These are phyloP conservation scores for Cymodocea nodosa DNA, from an alignment of 116 monocot species.

Conservation along the genomic window DNA sequence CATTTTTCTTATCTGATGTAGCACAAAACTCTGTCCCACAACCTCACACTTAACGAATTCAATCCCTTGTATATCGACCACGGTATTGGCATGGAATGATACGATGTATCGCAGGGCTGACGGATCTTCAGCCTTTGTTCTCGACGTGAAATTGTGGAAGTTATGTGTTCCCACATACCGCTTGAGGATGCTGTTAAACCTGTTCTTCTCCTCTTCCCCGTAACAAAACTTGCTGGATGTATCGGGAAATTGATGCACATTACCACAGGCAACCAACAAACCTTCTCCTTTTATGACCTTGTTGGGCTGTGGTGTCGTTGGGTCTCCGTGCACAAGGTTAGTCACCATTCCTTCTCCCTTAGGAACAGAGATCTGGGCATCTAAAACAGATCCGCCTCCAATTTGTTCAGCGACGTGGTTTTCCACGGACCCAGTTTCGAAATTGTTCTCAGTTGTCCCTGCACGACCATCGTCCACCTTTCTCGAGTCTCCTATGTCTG, in stretches of 20 bases:
- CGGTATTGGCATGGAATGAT: slow-evolving; percentile 63
- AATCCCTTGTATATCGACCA: slow-evolving; percentile 54
- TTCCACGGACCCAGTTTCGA: too few relatives aligned
- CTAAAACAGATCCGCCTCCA: too few relatives aligned
- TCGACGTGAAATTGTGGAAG: slow-evolving; percentile 95
- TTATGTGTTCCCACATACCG: slow-evolving; percentile 88
- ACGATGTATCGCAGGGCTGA: slow-evolving; percentile 81
- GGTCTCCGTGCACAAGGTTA: too few relatives aligned
- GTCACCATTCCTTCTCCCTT: background rate
- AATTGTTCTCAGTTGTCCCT: too few relatives aligned
- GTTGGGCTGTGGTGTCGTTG: background rate
- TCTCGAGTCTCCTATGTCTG: background rate
- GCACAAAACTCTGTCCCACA: slow-evolving; percentile 96
- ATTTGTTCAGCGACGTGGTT: too few relatives aligned
- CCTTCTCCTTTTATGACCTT: background rate
- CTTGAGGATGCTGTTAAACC: slow-evolving; percentile 56
- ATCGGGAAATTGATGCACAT: slow-evolving; percentile 9
- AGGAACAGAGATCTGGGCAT: background rate
- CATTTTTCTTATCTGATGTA: slow-evolving; percentile 98
- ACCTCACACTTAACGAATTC: slow-evolving; percentile 96
- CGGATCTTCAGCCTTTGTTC: slow-evolving; percentile 93
- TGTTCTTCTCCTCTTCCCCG: slow-evolving; percentile 57
- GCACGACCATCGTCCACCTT: background rate
- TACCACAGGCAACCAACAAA: background rate
- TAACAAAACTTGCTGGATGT: slow-evolving; percentile 28